These are phyloP conservation scores for Suillus paluster DNA, from an alignment of 768 basidiomycete species.

Conservation along the genomic window DNA sequence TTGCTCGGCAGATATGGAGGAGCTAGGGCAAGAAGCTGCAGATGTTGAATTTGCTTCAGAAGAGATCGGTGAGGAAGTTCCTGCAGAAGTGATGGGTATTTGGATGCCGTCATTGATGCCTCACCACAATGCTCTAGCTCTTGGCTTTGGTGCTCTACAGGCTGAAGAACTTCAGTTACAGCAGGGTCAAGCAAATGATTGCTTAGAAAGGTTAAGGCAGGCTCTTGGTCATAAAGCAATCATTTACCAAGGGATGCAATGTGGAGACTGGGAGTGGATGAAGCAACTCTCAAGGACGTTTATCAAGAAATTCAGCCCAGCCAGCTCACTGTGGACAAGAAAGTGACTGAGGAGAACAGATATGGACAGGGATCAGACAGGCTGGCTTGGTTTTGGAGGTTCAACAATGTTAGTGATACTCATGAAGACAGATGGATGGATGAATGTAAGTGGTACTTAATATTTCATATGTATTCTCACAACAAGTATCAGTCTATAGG, in stretches of 20 bases:
- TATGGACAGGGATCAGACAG: slow-evolving; percentile 12
- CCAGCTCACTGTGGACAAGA: slow-evolving; percentile 9
- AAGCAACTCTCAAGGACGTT: not conserved
- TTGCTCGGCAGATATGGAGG: not conserved
- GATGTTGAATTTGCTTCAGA: not conserved
- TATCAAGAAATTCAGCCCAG: slow-evolving; percentile 4
- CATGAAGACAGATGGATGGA: not conserved
- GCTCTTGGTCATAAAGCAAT: slow-evolving; percentile 11
- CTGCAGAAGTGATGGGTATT: slow-evolving; percentile 10
- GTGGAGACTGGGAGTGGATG: not conserved
- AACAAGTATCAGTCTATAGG: slow-evolving; percentile 9
- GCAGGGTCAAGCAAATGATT: slow-evolving; percentile 11
- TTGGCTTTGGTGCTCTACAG: slow-evolving; percentile 3
- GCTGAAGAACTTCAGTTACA: slow-evolving; percentile 7
- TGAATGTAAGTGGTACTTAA: slow-evolving; percentile 3
- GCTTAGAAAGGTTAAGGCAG: slow-evolving; percentile 1
- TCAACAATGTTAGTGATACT: not conserved
- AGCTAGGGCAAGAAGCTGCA: not conserved
- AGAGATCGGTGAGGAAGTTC: not conserved
- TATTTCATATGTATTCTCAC: not conserved
- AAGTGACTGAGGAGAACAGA: slow-evolving; percentile 14
- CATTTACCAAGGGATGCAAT: slow-evolving; percentile 6
- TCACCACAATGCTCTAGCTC: not conserved
- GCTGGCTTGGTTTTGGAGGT: slow-evolving; percentile 10
- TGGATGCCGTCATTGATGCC: slow-evolving; percentile 10